phyloP scores from a whole-genome alignment of 805 yeast species.

The Myxozyma vanderwaltii region DNA sequence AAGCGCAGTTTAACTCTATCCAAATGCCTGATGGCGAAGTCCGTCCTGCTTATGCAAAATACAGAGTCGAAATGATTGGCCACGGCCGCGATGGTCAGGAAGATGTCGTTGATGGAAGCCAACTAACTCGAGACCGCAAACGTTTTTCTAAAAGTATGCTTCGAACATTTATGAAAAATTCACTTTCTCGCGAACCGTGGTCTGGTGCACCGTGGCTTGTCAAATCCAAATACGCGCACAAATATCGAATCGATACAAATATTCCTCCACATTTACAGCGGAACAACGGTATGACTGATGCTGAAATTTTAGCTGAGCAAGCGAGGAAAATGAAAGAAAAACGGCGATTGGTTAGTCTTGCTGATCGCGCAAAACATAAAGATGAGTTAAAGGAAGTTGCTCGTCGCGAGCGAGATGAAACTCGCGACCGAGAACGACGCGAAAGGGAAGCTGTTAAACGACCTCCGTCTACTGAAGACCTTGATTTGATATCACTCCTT shows the following conservation, averaged over 20 bases:
- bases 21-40: slow-evolving; percentile 42
- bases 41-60: slow-evolving; percentile 62
- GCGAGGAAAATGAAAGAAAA: slow-evolving; percentile 25
- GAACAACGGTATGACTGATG: slow-evolving; percentile 25
- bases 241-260: slow-evolving; percentile 56
- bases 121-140: slow-evolving; percentile 79
- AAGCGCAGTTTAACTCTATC: slow-evolving; percentile 63
- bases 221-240: slow-evolving; percentile 69
- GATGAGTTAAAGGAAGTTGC: slow-evolving; percentile 12
- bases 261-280: slow-evolving; percentile 38
- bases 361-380: slow-evolving; percentile 9
- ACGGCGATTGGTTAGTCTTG: slow-evolving; percentile 10
- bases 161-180: slow-evolving; percentile 81
- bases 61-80: slow-evolving; percentile 62
- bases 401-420: slow-evolving; percentile 17
- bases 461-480: slow-evolving; percentile 35
- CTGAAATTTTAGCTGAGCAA: slow-evolving; percentile 23
- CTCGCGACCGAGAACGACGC: slow-evolving; percentile 11
- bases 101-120: slow-evolving; percentile 69
- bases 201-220: slow-evolving; percentile 97
- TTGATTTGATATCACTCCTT: slow-evolving; percentile 31
- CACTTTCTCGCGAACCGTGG: slow-evolving; percentile 74
- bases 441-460: slow-evolving; percentile 5
- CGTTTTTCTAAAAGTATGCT: slow-evolving; percentile 87
- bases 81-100: slow-evolving; percentile 47